Conservation (phyloP, 306 rosid species). For the Nissolia schottii region DNA sequence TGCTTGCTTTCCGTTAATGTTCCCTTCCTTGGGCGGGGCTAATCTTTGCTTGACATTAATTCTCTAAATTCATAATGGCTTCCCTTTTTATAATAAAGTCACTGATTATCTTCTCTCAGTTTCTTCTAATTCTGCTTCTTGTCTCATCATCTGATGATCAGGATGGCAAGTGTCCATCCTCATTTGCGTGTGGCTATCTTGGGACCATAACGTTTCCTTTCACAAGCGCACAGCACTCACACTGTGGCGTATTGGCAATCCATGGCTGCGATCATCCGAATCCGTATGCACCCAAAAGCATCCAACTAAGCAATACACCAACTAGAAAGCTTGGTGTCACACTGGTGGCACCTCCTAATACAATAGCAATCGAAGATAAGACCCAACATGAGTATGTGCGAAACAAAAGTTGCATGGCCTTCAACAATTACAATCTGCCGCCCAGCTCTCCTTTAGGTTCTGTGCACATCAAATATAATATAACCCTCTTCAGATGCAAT, state of each 20-base stretch:
- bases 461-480: background rate
- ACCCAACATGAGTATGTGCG: background rate
- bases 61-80: too few species aligned
- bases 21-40: too few species aligned
- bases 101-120: too few species aligned
- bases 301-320: slow-evolving; percentile 2
- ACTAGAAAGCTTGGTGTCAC: background rate
- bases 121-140: too few species aligned
- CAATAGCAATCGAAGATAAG: background rate
- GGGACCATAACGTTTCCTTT: too few species aligned
- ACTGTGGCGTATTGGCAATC: slow-evolving; percentile 27
- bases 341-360: too few species aligned
- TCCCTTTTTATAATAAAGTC: background rate
- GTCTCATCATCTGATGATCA: too few species aligned
- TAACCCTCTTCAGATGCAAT: slow-evolving; percentile 25
- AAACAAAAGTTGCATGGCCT: background rate
- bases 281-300: background rate
- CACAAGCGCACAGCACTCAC: too few species aligned
- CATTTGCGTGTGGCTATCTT: too few species aligned
- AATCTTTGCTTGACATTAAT: too few species aligned
- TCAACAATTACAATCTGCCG: slow-evolving; percentile 15
- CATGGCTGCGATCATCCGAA: background rate
- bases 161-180: too few species aligned
- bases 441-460: background rate
- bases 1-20: too few species aligned